Base-by-base conservation (phyloP, 2,329 filamentous ascomycete species). In the Plenodomus biglobosus region DNA sequence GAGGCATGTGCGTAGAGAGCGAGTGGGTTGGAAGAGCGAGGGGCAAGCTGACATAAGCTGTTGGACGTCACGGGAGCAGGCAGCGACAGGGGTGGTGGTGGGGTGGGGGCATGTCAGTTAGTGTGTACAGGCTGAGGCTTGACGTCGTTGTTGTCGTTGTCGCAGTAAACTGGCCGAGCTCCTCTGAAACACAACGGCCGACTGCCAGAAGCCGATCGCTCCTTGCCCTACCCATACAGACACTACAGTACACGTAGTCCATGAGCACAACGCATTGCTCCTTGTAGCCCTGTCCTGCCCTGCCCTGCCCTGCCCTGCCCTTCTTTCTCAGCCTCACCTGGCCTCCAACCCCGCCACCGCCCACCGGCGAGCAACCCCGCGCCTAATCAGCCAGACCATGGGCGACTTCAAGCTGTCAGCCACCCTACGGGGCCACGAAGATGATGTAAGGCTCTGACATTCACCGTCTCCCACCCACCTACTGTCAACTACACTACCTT, bases 401-500 rank as follows among this genome's bases (percentile, higher is more conserved):
- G 78, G 81, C 73, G 86, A 91, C 70, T 97, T 90, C 81, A 96
- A 92, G 81, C 85, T 99, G 67, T 95, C 94, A 53, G 91, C 92
- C 61, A 88, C 90, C 68, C 82, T 99, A 59, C 78, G 85, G 61
- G 92, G 90, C 66, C 94, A 99, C 72, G 88, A 94, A 73, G 87
- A 94, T 71, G 94, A 99, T 84, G 94, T 96, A 80, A 30, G 38
- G 8, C n/a, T n/a, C n/a, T n/a, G n/a, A n/a, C n/a, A n/a, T n/a
- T n/a, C n/a, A n/a, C n/a, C n/a, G n/a, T n/a, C n/a, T n/a, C n/a
- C n/a, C n/a, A n/a, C n/a, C n/a, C n/a, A n/a, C n/a, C n/a, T n/a
- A n/a, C n/a, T n/a, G n/a, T n/a, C n/a, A n/a, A n/a, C n/a, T n/a
- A n/a, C n/a, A n/a, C n/a, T n/a, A n/a, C n/a, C n/a, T 22, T n/a